Evolutionary conservation across 106 monocot genomes (phyloP), one percentile per base, ranked within the genome.

Genomic region (Cymbidium sinense): DNA sequence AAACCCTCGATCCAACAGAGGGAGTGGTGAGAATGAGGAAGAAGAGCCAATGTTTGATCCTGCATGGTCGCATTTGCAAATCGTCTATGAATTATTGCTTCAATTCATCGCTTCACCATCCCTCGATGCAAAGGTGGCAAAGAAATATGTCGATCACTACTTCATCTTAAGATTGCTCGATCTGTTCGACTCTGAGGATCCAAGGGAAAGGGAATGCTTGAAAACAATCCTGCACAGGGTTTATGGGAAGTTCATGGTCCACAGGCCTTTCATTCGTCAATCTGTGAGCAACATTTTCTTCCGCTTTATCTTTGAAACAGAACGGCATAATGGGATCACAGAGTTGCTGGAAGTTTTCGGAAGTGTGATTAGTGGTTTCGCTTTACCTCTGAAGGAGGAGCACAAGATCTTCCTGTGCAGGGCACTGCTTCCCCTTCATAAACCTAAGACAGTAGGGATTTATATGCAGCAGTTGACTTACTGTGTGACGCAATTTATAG

Each of bases 221-320:
- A 89, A 89, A 39, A 82, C 89, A 25, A 41, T 86, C 29, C 67
- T 89, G 65, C 89, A 89, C 70, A 76, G 89, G 20, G 76, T 89
- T 36, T 89, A 89, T 9, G 89, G 89, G 6, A 89, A 89, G 76
- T 89, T 89, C 79, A 89, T 89, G 89, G 81, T 76, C 1, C 86
- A 89, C 23, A 77, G 89, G 4, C 64, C 83, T 2, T 89, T 89
- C 64, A 89, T 89, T 41, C 80, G 89, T 7, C 86, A 89, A 80
- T 71, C 86, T 25, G 86, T 89, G 31, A 86, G 86, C 79, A 84
- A 89, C 34, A 81, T 86, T 12, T 89, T 89, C 33, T 89, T 84
- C 47, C 41, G 83, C 30, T 89, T 89, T 25, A 84, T 84, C 43
- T 89, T 86, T 61, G 89, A 89, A 71, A 84, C 79, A 2, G 89